Conservation (phyloP, 805 yeast species). For the Lipomyces lipofer region DNA sequence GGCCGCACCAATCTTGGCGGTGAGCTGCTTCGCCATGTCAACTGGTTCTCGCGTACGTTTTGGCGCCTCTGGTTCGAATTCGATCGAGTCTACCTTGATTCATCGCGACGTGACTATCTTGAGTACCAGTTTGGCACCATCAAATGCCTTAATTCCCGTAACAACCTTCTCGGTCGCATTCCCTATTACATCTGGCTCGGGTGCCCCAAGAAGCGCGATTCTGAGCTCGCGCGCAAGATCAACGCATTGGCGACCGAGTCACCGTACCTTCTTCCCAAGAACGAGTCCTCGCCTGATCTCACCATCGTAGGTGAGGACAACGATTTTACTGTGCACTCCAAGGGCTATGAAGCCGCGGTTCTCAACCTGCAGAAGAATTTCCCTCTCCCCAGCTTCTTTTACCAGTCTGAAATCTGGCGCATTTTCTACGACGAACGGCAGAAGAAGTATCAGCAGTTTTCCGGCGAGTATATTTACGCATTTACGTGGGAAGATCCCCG, state of each 20-base stretch:
- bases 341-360: conserved; percentile 78
- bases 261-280: conserved; percentile 55
- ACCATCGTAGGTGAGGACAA: conserved; percentile 19
- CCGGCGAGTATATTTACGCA: conserved; percentile 78
- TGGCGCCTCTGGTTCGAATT: conserved; percentile 90
- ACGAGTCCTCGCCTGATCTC: conserved; percentile 27
- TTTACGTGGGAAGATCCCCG: conserved; percentile 91
- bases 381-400: conserved; percentile 79
- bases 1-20: conserved; percentile 81
- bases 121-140: conserved; percentile 82
- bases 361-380: conserved; percentile 59
- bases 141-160: conserved; percentile 68
- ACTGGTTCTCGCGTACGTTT: conserved; percentile 76
- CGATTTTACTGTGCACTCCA: conserved; percentile 38
- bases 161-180: conserved; percentile 64
- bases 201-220: conserved; percentile 57
- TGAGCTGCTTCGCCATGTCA: conserved; percentile 63
- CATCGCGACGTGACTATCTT: conserved; percentile 77
- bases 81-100: conserved; percentile 75
- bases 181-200: conserved; percentile 87
- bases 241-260: conserved; percentile 79
- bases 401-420: conserved; percentile 75
- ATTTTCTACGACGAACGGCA: conserved; percentile 74
- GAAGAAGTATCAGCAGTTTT: conserved; percentile 68
- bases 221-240: conserved; percentile 53